These are phyloP conservation scores for Pyrenopolyporus hunteri DNA, from an alignment of 495 filamentous ascomycete genomes.

Conservation along the genomic window DNA sequence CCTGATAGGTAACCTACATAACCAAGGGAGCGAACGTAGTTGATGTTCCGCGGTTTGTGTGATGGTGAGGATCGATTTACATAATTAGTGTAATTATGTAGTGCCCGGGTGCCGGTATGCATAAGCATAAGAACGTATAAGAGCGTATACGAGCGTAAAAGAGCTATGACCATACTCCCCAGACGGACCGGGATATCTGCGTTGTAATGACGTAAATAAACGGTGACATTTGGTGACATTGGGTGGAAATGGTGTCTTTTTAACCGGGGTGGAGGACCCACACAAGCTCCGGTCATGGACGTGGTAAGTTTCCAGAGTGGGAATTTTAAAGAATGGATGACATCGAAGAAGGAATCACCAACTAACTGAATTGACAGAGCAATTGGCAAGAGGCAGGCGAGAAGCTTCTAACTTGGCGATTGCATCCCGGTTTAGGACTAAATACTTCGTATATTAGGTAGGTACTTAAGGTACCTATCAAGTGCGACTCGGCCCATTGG, in stretches of 20 bases:
- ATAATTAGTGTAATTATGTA: too few relatives aligned
- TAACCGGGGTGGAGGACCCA: slow-evolving; percentile 26
- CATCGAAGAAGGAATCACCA: slow-evolving; percentile 12
- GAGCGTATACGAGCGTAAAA: not conserved
- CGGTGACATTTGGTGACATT: not conserved
- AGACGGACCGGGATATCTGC: not conserved
- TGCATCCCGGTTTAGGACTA: not conserved
- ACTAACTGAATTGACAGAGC: slow-evolving; percentile 7
- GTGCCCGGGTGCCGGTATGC: too few relatives aligned
- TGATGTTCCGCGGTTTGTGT: too few relatives aligned
- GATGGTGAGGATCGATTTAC: too few relatives aligned
- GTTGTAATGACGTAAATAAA: slow-evolving; percentile 24
- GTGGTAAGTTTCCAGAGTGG: not conserved
- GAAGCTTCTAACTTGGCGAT: slow-evolving; percentile 5
- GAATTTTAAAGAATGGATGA: slow-evolving; percentile 21
- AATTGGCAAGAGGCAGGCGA: slow-evolving; percentile 8
- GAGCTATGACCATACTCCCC: slow-evolving; percentile 17
- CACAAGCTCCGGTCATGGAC: slow-evolving; percentile 27
- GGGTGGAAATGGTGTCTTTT: slow-evolving; percentile 6
- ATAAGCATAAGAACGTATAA: not conserved
- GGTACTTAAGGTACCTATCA: too few relatives aligned
- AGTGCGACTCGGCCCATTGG: too few relatives aligned
- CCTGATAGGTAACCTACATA: too few relatives aligned
- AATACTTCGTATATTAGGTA: too few relatives aligned
- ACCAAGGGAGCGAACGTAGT: too few relatives aligned